Percentiles rank a stretch among this genome's conserved stretches.
Conservation (phyloP, 495 filamentous ascomycete species). For the Chaetomium fimeti region DNA sequence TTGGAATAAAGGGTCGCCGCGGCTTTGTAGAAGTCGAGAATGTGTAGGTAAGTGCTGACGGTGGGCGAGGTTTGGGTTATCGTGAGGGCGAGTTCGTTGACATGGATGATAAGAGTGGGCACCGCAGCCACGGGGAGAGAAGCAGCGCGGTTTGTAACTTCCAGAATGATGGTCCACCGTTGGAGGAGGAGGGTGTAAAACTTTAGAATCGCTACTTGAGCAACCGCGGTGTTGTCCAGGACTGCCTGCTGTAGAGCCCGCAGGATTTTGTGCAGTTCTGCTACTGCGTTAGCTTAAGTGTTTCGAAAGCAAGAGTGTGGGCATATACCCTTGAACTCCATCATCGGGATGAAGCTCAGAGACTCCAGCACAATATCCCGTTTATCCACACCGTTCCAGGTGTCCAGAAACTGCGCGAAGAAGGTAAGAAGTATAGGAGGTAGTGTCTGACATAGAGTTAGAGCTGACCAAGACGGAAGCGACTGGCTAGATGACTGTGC, state of each 20-base stretch:
- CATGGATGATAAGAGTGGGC: slow-evolving; percentile 53
- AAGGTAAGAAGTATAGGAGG: slow-evolving; percentile 62
- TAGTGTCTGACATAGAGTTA: slow-evolving; percentile 50
- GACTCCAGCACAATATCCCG: slow-evolving; percentile 62
- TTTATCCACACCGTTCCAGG: slow-evolving; percentile 68
- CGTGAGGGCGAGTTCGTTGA: slow-evolving; percentile 62
- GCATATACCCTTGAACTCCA: slow-evolving; percentile 54
- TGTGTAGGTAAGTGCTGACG: slow-evolving; percentile 44
- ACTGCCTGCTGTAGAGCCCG: slow-evolving; percentile 58
- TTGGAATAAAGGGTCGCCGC: slow-evolving; percentile 57
- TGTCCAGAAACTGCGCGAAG: slow-evolving; percentile 56
- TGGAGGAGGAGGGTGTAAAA: slow-evolving; percentile 72
- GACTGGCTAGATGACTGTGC: neutral
- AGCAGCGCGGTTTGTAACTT: slow-evolving; percentile 32
- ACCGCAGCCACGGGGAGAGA: slow-evolving; percentile 39
- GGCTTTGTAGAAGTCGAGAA: slow-evolving; percentile 70
- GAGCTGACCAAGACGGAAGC: neutral
- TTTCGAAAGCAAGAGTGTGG: neutral
- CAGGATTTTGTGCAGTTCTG: slow-evolving; percentile 57
- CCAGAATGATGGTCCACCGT: slow-evolving; percentile 60
- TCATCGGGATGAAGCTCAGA: slow-evolving; percentile 61
- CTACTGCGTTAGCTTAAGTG: slow-evolving; percentile 9
- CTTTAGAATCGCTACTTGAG: slow-evolving; percentile 56
- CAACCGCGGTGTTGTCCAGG: slow-evolving; percentile 50
- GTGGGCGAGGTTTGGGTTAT: slow-evolving; percentile 52